These are phyloP conservation scores for Obba rivulosa DNA, from an alignment of 768 basidiomycete genomes.

Conservation along the genomic window DNA sequence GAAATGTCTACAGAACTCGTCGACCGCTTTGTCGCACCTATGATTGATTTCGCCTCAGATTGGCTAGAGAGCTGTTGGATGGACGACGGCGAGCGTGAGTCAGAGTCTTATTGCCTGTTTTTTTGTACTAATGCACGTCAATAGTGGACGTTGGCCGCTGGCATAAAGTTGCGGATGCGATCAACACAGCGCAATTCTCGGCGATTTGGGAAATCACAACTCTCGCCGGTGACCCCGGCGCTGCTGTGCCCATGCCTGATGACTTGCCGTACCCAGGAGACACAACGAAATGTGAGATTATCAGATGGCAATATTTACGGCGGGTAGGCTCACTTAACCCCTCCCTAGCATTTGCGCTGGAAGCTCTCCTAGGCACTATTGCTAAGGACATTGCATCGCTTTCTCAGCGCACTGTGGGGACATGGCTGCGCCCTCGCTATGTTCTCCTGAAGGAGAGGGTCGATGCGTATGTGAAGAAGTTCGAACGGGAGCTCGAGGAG, in stretches of 20 bases:
- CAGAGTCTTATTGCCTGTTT: background rate
- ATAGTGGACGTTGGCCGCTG: slow-evolving; percentile 24
- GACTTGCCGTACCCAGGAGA: too few relatives aligned
- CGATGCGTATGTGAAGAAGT: slow-evolving; percentile 2
- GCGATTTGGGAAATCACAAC: slow-evolving; percentile 6
- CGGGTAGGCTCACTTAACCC: background rate
- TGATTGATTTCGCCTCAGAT: slow-evolving; percentile 16
- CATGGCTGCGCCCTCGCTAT: slow-evolving; percentile 1
- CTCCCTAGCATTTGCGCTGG: slow-evolving; percentile 14
- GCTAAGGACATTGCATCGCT: slow-evolving; percentile 5
- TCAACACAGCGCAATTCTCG: slow-evolving; percentile 3
- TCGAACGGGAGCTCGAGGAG: slow-evolving; percentile 10
- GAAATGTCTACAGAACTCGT: slow-evolving; percentile 7
- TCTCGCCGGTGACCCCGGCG: slow-evolving; percentile 4
- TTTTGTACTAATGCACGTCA: background rate
- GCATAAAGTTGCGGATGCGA: slow-evolving; percentile 8
- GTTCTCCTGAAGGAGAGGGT: slow-evolving; percentile 6
- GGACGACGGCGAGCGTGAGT: slow-evolving; percentile 13
- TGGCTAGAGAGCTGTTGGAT: slow-evolving; percentile 22
- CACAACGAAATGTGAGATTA: slow-evolving; percentile 1
- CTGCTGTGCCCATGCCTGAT: too few relatives aligned
- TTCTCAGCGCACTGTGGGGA: slow-evolving; percentile 10
- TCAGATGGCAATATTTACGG: slow-evolving; percentile 1
- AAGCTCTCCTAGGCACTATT: slow-evolving; percentile 13
- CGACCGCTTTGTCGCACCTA: slow-evolving; percentile 13